phyloP scores from a whole-genome alignment of 2,329 filamentous ascomycete species.

The Coniosporium tulheliwenetii region DNA sequence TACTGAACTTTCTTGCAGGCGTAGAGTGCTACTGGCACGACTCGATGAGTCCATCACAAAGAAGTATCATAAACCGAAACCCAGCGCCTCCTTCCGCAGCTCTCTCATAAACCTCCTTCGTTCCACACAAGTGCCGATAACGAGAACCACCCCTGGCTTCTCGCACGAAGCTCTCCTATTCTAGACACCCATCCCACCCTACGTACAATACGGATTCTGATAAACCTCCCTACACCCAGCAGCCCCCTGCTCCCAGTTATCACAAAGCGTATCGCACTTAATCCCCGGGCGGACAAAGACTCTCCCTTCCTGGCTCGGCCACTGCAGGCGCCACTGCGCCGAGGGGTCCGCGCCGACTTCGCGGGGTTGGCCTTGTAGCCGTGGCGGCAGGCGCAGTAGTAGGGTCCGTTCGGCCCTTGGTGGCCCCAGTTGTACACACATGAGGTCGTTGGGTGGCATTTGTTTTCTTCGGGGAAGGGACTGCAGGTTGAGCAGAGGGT shows the following conservation, averaged over 20 bases:
- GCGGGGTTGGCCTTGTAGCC: background rate
- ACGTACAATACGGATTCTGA: background rate
- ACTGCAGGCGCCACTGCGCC: slow-evolving; percentile 1
- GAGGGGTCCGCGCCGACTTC: slow-evolving; percentile 1
- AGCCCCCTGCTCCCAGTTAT: slow-evolving; percentile 1
- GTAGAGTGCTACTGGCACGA: too few relatives aligned
- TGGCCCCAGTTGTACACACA: background rate
- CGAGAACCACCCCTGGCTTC: too few relatives aligned
- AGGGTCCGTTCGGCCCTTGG: background rate
- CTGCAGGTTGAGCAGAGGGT: background rate
- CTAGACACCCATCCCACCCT: background rate
- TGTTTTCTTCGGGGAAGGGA: background rate
- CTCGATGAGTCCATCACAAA: too few relatives aligned
- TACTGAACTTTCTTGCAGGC: too few relatives aligned
- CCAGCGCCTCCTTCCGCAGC: too few relatives aligned
- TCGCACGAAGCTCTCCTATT: too few relatives aligned
- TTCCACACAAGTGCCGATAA: too few relatives aligned
- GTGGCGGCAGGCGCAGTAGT: slow-evolving; percentile 2
- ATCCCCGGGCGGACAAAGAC: slow-evolving; percentile 1
- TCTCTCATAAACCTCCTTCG: too few relatives aligned
- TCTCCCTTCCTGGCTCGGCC: slow-evolving; percentile 1
- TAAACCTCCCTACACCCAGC: slow-evolving; percentile 1
- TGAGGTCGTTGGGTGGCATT: background rate
- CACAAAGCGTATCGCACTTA: slow-evolving; percentile 1
- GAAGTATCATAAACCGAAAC: too few relatives aligned